Percentiles rank a stretch among this genome's conserved stretches.
Conservation (phyloP, 345 rosid species). For the Acer saccharum region DNA sequence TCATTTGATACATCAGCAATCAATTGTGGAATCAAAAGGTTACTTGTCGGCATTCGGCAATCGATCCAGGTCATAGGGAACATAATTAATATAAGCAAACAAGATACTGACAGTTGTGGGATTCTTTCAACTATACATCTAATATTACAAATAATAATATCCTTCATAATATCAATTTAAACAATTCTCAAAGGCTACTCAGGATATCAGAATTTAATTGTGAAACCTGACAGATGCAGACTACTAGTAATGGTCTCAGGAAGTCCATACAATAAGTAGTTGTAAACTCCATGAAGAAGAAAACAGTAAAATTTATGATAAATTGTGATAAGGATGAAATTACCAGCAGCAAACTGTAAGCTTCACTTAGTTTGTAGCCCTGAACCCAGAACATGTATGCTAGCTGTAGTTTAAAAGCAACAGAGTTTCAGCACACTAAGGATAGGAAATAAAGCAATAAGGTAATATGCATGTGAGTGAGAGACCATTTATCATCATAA, state of each 20-base stretch:
- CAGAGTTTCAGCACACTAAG: background rate
- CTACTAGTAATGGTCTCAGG: background rate
- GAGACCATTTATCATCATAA: background rate
- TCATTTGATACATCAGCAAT: background rate
- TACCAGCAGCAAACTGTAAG: constrained; percentile 79
- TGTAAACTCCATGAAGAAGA: background rate
- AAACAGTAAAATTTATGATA: background rate
- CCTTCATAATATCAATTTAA: constrained; percentile 1
- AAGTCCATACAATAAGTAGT: background rate
- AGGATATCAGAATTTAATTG: background rate
- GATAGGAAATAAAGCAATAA: constrained; percentile 10
- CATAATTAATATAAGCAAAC: background rate
- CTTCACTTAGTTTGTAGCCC: constrained; percentile 83
- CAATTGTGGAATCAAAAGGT: background rate
- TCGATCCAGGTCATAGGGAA: background rate
- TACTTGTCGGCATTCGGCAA: background rate
- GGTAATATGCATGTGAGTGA: background rate
- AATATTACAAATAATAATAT: constrained; percentile 1
- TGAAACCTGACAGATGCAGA: background rate
- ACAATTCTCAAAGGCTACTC: background rate
- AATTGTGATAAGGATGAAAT: constrained; percentile 9
- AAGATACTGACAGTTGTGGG: background rate
- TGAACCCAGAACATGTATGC: constrained; percentile 97
- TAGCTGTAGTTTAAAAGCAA: constrained; percentile 53
- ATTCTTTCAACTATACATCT: constrained; percentile 8